These are phyloP conservation scores for Aspergillus haitiensis DNA, from an alignment of 495 filamentous ascomycete species.

Conservation along the genomic window DNA sequence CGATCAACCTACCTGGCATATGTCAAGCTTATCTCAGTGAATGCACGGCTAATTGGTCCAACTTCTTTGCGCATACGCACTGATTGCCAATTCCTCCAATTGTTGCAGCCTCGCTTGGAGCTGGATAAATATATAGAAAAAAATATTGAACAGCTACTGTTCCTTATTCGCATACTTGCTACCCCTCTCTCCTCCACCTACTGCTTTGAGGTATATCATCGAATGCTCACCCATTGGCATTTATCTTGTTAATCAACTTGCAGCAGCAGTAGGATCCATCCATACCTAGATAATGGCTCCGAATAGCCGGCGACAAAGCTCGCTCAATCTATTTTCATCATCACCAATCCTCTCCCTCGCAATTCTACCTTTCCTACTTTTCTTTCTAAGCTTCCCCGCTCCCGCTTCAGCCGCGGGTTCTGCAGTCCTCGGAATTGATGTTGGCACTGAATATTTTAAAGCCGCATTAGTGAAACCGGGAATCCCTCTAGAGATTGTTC, in stretches of 20 bases:
- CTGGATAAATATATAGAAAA: too few species aligned
- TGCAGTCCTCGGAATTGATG: constrained; percentile 86
- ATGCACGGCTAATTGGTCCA: constrained; percentile 14
- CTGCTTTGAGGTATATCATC: constrained; percentile 14
- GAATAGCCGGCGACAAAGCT: constrained; percentile 44
- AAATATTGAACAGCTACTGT: not conserved
- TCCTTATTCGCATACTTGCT: not conserved
- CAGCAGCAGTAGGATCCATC: constrained; percentile 26
- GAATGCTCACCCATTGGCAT: not conserved
- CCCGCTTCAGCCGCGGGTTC: constrained; percentile 61
- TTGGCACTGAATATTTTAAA: constrained; percentile 97
- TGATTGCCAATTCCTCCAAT: not conserved
- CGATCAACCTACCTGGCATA: not conserved
- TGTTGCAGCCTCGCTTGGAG: not conserved
- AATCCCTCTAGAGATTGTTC: constrained; percentile 95
- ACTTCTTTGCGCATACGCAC: not conserved
- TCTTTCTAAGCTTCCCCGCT: constrained; percentile 58
- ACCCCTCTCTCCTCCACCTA: constrained; percentile 2
- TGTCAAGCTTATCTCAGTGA: not conserved
- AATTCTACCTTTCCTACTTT: constrained; percentile 48
- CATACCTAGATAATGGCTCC: constrained; percentile 50
- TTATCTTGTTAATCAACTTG: constrained; percentile 18
- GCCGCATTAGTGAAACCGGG: constrained; percentile 95
- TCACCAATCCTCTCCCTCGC: constrained; percentile 42
- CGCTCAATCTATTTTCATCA: constrained; percentile 22